phyloP scores from a whole-genome alignment of 2,329 filamentous ascomycete genomes.

The Nemania sp. region DNA sequence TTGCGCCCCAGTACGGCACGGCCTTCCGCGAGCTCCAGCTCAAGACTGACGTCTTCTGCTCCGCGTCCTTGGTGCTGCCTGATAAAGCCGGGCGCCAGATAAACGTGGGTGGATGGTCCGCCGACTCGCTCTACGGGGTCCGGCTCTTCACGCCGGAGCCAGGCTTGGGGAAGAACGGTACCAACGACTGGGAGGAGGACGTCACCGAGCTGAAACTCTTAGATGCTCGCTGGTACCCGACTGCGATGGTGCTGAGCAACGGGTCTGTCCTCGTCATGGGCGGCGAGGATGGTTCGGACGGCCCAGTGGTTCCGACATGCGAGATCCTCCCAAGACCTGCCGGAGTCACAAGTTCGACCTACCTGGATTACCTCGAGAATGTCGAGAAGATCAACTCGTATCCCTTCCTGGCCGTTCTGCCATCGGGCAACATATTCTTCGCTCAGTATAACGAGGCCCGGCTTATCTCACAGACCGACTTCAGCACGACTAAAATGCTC shows the following conservation, averaged over 20 bases:
- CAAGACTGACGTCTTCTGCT: slow-evolving; percentile 64
- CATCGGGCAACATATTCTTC: slow-evolving; percentile 59
- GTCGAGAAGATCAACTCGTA: slow-evolving; percentile 65
- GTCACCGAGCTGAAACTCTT: slow-evolving; percentile 51
- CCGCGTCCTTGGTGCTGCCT: slow-evolving; percentile 60
- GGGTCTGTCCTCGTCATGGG: slow-evolving; percentile 61
- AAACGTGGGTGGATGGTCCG: slow-evolving; percentile 62
- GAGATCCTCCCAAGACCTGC: slow-evolving; percentile 57
- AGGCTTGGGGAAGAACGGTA: slow-evolving; percentile 50
- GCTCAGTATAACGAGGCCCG: slow-evolving; percentile 63
- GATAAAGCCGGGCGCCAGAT: slow-evolving; percentile 62
- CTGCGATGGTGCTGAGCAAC: slow-evolving; percentile 57
- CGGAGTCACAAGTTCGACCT: slow-evolving; percentile 44
- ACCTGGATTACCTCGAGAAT: slow-evolving; percentile 56
- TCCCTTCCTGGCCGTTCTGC: slow-evolving; percentile 58
- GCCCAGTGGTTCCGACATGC: slow-evolving; percentile 53
- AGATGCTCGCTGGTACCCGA: slow-evolving; percentile 59
- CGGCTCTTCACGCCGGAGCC: slow-evolving; percentile 62
- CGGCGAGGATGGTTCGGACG: slow-evolving; percentile 58
- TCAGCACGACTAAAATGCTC: slow-evolving; percentile 53
- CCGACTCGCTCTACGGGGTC: slow-evolving; percentile 57
- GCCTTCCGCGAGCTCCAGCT: slow-evolving; percentile 59
- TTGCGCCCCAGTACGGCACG: slow-evolving; percentile 48
- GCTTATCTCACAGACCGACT: slow-evolving; percentile 56
- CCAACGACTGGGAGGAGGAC: slow-evolving; percentile 61